These are phyloP conservation scores for Lipomyces spencermartinsiae DNA, from an alignment of 805 yeast genomes.

Conservation along the genomic window DNA sequence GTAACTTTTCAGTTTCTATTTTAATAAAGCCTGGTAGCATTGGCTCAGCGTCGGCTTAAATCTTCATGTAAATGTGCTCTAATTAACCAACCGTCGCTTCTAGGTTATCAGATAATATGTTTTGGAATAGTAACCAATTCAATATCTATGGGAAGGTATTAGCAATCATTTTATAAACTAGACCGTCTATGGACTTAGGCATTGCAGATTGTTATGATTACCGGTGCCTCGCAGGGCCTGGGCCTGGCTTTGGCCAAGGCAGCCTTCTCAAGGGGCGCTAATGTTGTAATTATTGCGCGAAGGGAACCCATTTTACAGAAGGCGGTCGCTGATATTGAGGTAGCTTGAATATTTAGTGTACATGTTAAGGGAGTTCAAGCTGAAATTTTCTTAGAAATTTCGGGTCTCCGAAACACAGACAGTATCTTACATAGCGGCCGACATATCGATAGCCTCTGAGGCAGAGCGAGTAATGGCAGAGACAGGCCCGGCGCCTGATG, in stretches of 20 bases:
- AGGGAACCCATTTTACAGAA: constrained; percentile 63
- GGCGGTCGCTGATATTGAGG: constrained; percentile 56
- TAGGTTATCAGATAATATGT: neutral
- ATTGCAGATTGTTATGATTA: constrained; percentile 67
- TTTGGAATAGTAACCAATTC: constrained; percentile 11
- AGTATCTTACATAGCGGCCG: constrained; percentile 62
- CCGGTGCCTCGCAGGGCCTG: constrained; percentile 95
- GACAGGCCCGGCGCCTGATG: constrained; percentile 62
- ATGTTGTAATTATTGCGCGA: constrained; percentile 78
- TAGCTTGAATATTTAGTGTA: neutral
- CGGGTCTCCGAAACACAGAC: constrained; percentile 46
- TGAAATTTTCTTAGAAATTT: constrained; percentile 18
- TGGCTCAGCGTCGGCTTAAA: too few species aligned
- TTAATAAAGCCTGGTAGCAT: neutral
- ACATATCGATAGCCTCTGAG: constrained; percentile 62
- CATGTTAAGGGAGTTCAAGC: neutral
- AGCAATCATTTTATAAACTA: neutral
- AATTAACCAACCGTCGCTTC: neutral
- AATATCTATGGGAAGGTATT: constrained; percentile 13
- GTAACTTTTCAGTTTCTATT: neutral
- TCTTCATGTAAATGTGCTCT: too few species aligned
- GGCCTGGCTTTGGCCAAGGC: constrained; percentile 79
- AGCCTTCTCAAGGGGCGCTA: constrained; percentile 60
- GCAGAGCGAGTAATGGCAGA: constrained; percentile 56
- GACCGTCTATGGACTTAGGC: neutral